A percentile compares a stretch with the other conserved stretches of the same genome.
phyloP scores from a whole-genome alignment of 495 filamentous ascomycete species.

The Parmelia sp. region DNA sequence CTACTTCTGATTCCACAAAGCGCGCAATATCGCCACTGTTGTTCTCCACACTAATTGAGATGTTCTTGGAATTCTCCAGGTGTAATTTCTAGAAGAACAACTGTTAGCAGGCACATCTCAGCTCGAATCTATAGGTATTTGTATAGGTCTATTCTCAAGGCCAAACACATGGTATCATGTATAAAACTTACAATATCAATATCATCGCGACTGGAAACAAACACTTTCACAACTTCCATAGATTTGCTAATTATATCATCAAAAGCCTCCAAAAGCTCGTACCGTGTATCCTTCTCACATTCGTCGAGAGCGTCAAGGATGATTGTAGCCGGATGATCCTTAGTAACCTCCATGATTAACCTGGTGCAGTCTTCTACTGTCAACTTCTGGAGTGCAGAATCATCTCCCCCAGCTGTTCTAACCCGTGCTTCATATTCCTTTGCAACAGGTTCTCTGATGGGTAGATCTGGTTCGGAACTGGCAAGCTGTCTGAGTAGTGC shows the following conservation, averaged over 20 bases:
- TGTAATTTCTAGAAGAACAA: slow-evolving; percentile 26
- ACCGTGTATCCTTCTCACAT: slow-evolving; percentile 31
- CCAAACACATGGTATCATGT: background rate
- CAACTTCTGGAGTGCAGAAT: slow-evolving; percentile 11
- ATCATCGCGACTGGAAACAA: slow-evolving; percentile 43
- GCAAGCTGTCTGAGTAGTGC: slow-evolving; percentile 38
- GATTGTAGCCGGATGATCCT: slow-evolving; percentile 28
- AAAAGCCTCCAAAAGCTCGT: slow-evolving; percentile 32
- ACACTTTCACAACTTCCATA: slow-evolving; percentile 34
- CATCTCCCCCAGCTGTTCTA: slow-evolving; percentile 1
- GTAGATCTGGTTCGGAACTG: slow-evolving; percentile 7
- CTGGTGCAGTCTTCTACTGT: slow-evolving; percentile 26
- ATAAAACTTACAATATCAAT: slow-evolving; percentile 30
- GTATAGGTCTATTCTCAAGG: background rate
- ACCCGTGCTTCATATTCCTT: slow-evolving; percentile 1
- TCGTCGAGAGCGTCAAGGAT: slow-evolving; percentile 46
- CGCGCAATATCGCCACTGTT: slow-evolving; percentile 31
- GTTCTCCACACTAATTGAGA: slow-evolving; percentile 34
- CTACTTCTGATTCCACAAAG: slow-evolving; percentile 28
- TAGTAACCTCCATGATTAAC: slow-evolving; percentile 24
- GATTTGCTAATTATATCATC: slow-evolving; percentile 30
- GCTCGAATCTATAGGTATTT: background rate
- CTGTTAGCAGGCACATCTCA: background rate
- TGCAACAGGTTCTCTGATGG: background rate
- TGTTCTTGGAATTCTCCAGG: slow-evolving; percentile 27